These are phyloP conservation scores for Exsudoporus frostii DNA, from an alignment of 768 basidiomycete genomes.

Conservation along the genomic window DNA sequence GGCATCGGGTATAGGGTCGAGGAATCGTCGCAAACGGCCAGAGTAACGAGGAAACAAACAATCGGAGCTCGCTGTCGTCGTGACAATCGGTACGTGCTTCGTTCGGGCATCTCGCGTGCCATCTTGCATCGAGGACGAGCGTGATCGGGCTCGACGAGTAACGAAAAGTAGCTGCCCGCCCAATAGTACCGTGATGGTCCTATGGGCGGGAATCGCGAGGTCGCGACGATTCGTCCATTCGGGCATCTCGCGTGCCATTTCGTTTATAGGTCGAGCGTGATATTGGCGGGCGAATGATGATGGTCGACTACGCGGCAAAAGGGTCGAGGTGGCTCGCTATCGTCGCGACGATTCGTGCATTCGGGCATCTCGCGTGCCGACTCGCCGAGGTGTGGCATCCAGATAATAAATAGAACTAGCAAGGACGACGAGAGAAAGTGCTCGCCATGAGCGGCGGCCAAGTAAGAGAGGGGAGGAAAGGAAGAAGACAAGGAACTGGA, in stretches of 20 bases:
- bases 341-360: neutral
- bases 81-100: neutral
- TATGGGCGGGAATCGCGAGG: neutral
- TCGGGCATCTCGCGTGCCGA: conserved; percentile 2
- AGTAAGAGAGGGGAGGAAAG: neutral
- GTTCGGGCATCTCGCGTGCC: conserved; percentile 4
- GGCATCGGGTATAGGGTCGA: neutral
- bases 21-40: neutral
- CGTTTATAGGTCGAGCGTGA: neutral
- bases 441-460: neutral
- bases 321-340: no score
- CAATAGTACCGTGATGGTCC: neutral
- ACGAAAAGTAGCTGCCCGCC: neutral
- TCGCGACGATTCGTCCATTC: neutral
- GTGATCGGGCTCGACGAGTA: neutral
- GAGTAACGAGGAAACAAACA: no score
- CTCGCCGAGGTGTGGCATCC: neutral
- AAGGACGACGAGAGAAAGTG: neutral
- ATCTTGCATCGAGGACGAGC: neutral
- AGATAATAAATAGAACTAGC: neutral
- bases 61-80: neutral
- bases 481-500: neutral
- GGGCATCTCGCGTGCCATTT: neutral
- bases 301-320: neutral
- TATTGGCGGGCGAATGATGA: neutral